Evolutionary conservation across 768 basidiomycete species (phyloP), one percentile per base, ranked within the genome.

Genomic region (Xanthoconium purpureum): DNA sequence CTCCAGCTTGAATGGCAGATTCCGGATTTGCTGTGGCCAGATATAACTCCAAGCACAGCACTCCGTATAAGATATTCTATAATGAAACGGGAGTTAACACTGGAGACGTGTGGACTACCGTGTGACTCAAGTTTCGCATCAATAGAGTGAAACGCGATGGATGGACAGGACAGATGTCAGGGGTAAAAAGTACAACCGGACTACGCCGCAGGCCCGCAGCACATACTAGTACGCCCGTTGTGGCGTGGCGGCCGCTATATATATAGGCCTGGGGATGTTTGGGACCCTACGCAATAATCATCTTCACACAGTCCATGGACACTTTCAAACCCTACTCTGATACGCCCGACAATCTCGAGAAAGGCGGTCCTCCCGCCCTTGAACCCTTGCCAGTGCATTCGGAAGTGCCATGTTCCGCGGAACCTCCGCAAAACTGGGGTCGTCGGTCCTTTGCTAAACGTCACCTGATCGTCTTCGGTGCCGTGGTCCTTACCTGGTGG

Each of bases 401-500:
- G n/a, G 58, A 51, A 12, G 7, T 43, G 30, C 11, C 37, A 49
- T 33, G 35, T 18, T n/a, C 50, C 8, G 39, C 3, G 5, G 58
- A 47, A 20, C 46, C 29, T 45, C 32, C 15, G 6, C 57, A 13
- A 20, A 3, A 33, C 15, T 40, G 14, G 30, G 2, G 39, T 8
- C 44, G 42, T 30, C 58, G 57, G 29, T 58, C 48, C 24, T 20
- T 49, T 14, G 6, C 54, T 47, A 69, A 58, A 48, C 54, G 54
- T 29, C 49, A 37, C 38, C 54, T 37, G 54, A 42, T 61, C 38
- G 12, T 47, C 28, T 30, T 63, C 1, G 55, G 59, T n/a, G 3
- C 24, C 9, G 42, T 50, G 14, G 42, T 52, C 10, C 46, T 69
- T 2, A 43, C 28, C 20, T 70, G 60, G 60, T 70, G 60, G 60